A percentile compares a stretch with the other conserved stretches of the same genome.
Evolutionary conservation across 345 rosid species (phyloP).

Genomic region (Salix arbutifolia): DNA sequence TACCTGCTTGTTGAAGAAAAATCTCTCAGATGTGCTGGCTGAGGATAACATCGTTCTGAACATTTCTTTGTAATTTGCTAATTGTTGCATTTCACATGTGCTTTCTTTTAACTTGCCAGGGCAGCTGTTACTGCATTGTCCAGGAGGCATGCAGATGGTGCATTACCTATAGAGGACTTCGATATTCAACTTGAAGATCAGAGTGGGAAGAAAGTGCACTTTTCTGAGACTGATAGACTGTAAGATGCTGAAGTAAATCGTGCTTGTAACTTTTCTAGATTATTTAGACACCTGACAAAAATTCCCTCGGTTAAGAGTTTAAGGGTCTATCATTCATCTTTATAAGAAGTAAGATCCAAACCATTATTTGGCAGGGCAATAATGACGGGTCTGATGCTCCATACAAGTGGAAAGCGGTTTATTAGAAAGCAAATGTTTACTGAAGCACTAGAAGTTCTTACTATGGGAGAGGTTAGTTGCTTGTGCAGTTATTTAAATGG

Average conservation of each 20-base stretch:
- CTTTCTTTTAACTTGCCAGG: constrained; percentile 38
- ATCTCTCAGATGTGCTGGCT: not conserved
- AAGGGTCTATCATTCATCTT: not conserved
- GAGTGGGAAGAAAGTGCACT: constrained; percentile 56
- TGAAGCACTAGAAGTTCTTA: constrained; percentile 86
- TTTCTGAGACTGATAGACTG: constrained; percentile 82
- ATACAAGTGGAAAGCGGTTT: constrained; percentile 65
- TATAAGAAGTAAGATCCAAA: constrained; percentile 3
- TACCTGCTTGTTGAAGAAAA: not conserved
- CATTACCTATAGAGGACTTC: constrained; percentile 65
- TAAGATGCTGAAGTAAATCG: constrained; percentile 20
- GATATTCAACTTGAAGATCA: constrained; percentile 86
- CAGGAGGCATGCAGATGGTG: constrained; percentile 72
- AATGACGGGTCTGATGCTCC: constrained; percentile 95
- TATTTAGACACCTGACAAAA: not conserved
- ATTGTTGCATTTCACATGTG: not conserved
- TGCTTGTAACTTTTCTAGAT: not conserved
- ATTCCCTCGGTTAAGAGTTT: not conserved
- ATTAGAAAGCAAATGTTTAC: constrained; percentile 51
- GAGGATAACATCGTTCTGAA: not conserved
- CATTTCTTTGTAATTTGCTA: not conserved
- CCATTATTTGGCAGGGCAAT: constrained; percentile 49
- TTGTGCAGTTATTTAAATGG: not conserved
- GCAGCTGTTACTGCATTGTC: constrained; percentile 74
- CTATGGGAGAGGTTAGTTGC: constrained; percentile 81